These are phyloP conservation scores for Amphirosellinia nigrospora DNA, from an alignment of 495 filamentous ascomycete genomes.

Conservation along the genomic window DNA sequence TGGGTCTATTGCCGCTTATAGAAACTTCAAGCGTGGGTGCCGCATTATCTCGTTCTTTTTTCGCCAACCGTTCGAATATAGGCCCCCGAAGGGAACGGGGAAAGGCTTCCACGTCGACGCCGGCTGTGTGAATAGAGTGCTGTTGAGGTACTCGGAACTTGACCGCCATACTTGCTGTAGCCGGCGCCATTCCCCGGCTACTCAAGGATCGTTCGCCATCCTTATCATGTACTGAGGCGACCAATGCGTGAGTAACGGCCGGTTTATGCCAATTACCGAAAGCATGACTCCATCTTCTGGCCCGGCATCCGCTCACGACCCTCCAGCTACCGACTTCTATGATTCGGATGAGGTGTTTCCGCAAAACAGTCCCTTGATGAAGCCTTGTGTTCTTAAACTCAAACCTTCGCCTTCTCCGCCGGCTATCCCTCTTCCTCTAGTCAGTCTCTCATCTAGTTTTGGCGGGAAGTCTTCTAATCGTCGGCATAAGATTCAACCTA, in stretches of 20 bases:
- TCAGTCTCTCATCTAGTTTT: slow-evolving; percentile 47
- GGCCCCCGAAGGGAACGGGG: neutral
- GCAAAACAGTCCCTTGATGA: slow-evolving; percentile 50
- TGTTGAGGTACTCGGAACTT: neutral
- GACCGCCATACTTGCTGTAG: slow-evolving; percentile 18
- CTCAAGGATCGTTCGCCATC: slow-evolving; percentile 14
- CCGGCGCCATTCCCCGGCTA: neutral
- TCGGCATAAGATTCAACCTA: slow-evolving; percentile 49
- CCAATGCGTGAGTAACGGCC: slow-evolving; percentile 44
- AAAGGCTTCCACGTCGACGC: neutral
- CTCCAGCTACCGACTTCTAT: slow-evolving; percentile 50
- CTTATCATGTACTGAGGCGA: slow-evolving; percentile 40
- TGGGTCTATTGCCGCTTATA: slow-evolving; percentile 3
- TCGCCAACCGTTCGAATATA: neutral
- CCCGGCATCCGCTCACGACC: slow-evolving; percentile 46
- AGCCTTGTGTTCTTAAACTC: slow-evolving; percentile 48
- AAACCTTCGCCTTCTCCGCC: slow-evolving; percentile 47
- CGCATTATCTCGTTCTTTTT: slow-evolving; percentile 10
- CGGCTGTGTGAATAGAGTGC: slow-evolving; percentile 3
- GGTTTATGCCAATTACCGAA: slow-evolving; percentile 44
- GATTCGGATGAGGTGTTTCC: slow-evolving; percentile 53
- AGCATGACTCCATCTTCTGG: slow-evolving; percentile 52
- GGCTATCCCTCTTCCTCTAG: slow-evolving; percentile 39
- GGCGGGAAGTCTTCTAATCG: slow-evolving; percentile 49
- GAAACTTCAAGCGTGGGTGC: neutral